phyloP scores from a whole-genome alignment of 2,329 filamentous ascomycete genomes.

The Ophiostoma ips region DNA sequence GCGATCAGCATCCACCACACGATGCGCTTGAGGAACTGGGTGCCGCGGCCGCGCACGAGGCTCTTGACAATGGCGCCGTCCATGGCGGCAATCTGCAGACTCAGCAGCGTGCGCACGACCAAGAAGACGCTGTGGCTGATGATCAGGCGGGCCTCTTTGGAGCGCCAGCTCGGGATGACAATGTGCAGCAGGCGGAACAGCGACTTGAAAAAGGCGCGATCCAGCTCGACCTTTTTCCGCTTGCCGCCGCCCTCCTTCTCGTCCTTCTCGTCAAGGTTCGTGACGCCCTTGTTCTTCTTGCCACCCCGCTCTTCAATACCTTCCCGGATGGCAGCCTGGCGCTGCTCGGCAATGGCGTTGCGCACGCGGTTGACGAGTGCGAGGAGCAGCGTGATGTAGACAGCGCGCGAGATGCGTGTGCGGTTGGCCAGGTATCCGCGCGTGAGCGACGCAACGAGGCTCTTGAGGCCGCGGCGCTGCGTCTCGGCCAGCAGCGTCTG shows the following conservation, averaged over 20 bases:
- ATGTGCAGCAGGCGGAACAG: slow-evolving; percentile 68
- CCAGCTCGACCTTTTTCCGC: slow-evolving; percentile 78
- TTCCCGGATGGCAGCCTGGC: slow-evolving; percentile 48
- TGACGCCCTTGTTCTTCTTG: slow-evolving; percentile 9
- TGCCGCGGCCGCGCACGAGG: slow-evolving; percentile 79
- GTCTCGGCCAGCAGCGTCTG: slow-evolving; percentile 28
- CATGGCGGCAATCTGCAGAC: slow-evolving; percentile 89
- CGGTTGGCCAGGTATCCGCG: slow-evolving; percentile 66
- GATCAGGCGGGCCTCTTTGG: slow-evolving; percentile 73
- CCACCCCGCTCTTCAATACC: slow-evolving; percentile 22
- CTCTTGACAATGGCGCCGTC: slow-evolving; percentile 88
- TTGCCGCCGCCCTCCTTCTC: slow-evolving; percentile 15
- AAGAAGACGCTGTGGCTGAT: slow-evolving; percentile 89
- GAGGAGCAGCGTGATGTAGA: slow-evolving; percentile 71
- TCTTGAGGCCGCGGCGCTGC: slow-evolving; percentile 49
- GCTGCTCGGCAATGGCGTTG: slow-evolving; percentile 84
- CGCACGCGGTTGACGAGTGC: slow-evolving; percentile 77
- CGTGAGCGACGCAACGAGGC: slow-evolving; percentile 52
- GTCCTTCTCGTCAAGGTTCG: neutral
- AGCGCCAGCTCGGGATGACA: slow-evolving; percentile 79
- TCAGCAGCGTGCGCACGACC: slow-evolving; percentile 79
- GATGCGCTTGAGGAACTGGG: slow-evolving; percentile 75
- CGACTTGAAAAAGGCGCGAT: slow-evolving; percentile 67
- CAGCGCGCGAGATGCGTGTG: slow-evolving; percentile 65
- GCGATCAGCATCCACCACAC: slow-evolving; percentile 99